These are phyloP conservation scores for Setaria italica DNA, from an alignment of 202 grass and related monocot genomes.

Conservation along the genomic window DNA sequence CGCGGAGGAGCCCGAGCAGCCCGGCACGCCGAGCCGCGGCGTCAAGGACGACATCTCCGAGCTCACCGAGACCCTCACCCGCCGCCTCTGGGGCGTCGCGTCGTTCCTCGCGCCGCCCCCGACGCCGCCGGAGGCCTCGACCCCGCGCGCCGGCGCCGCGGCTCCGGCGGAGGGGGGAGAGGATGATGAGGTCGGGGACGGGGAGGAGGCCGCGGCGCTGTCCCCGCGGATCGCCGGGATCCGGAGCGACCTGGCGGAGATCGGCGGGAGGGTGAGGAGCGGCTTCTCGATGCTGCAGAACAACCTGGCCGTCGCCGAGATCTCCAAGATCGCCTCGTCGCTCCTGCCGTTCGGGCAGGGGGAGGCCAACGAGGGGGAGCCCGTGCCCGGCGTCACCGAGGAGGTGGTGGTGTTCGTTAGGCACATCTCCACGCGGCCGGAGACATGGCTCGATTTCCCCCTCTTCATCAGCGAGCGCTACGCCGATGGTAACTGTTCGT, in stretches of 20 bases:
- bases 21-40: constrained; percentile 53
- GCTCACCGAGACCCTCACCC: constrained; percentile 74
- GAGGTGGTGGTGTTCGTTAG: constrained; percentile 73
- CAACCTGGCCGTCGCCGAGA: constrained; percentile 65
- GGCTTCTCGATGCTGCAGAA: constrained; percentile 78
- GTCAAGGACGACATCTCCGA: constrained; percentile 80
- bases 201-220: neutral
- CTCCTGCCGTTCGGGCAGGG: constrained; percentile 73
- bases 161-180: neutral
- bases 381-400: constrained; percentile 56
- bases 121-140: constrained; percentile 30
- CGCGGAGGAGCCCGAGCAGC: constrained; percentile 49
- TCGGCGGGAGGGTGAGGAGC: constrained; percentile 71
- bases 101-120: constrained; percentile 72
- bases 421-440: constrained; percentile 63
- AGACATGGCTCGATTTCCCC: constrained; percentile 86
- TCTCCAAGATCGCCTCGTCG: constrained; percentile 86
- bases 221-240: constrained; percentile 71
- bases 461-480: constrained; percentile 59
- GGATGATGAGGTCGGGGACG: neutral
- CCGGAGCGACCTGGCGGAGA: constrained; percentile 81
- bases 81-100: constrained; percentile 75
- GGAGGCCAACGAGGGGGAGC: constrained; percentile 55
- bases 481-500: constrained; percentile 47
- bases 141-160: constrained; percentile 7